Evolutionary conservation across 129 eudicot genomes (phyloP).

Genomic region (Flaveria sonorensis): DNA sequence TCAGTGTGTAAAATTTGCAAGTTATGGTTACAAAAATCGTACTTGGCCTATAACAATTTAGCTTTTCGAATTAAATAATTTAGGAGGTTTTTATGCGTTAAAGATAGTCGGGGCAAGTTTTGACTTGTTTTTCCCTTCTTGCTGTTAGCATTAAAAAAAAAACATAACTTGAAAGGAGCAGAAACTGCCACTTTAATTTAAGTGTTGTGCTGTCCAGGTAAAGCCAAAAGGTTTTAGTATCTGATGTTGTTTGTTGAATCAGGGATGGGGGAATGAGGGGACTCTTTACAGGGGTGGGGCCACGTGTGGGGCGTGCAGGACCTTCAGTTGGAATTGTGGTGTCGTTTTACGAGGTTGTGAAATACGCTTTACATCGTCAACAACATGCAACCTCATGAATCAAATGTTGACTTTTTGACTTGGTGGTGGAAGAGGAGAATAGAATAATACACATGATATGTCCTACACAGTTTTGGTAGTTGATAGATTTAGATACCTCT

Average conservation of each 20-base stretch:
- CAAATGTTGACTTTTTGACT: neutral
- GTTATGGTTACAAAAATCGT: neutral
- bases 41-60: neutral
- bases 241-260: slow-evolving; percentile 21
- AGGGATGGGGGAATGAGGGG: slow-evolving; percentile 93
- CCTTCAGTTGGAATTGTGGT: slow-evolving; percentile 96
- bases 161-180: neutral
- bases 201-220: too few species aligned
- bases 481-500: slow-evolving; percentile 38
- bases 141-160: neutral
- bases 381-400: slow-evolving; percentile 39
- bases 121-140: neutral
- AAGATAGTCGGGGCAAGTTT: neutral
- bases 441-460: slow-evolving; percentile 23
- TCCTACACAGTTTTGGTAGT: slow-evolving; percentile 35
- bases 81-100: neutral
- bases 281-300: slow-evolving; percentile 86
- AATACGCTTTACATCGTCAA: slow-evolving; percentile 60
- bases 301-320: slow-evolving; percentile 97
- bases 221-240: neutral
- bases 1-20: neutral
- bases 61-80: neutral
- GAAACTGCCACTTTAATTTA: neutral
- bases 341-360: slow-evolving; percentile 91
- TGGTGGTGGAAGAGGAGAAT: slow-evolving; percentile 25